Evolutionary conservation across 164 flowering plant species (phyloP), one percentile per base, ranked within the genome.

Genomic region (Magnolia kwangsiensis): DNA sequence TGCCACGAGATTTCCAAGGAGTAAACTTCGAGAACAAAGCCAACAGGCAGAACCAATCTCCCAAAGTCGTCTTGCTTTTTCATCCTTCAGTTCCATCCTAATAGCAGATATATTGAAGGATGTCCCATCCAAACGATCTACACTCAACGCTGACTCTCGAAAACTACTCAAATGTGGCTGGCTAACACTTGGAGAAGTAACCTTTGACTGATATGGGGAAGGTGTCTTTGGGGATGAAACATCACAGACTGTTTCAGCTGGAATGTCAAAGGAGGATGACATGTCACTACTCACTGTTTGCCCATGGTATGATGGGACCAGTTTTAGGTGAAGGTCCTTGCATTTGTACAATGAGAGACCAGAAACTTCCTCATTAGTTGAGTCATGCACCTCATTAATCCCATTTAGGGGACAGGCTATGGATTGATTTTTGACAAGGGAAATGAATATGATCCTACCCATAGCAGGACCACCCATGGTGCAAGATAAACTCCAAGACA

Each of bases 211-310:
- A 76, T 78, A 71, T 4, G 50, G 16, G 13, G 71, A 71, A 49
- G 94, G 97, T 21, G 98, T 90, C 84, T 59, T 83, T 13, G 94
- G 97, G 75, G 97, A 90, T 69, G 86, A 85, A 78, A 63, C 11
- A 4, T 55, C 59, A 20, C 82, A 84, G 85, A 79, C 83, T 37
- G 45, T 4, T 75, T 80, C 85, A 72, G 71, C 27, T 63, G 76
- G 66, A 73, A 21, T 18, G n/a, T 77, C 77, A 69, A 50, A 51
- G 58, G 74, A 70, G 67, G 79, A 76, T 3, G 68, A 29, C 51
- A 51, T 27, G 64, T 72, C 73, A 63, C 59, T 50, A 27, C 70
- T 78, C 20, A 21, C 18, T 55, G 71, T 74, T 31, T 59, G 69
- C 63, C 67, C 74, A 29, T 72, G 77, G 71, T 51, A 82, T 20